phyloP scores from a whole-genome alignment of 75 land plant species.

The Cunninghamia lanceolata region DNA sequence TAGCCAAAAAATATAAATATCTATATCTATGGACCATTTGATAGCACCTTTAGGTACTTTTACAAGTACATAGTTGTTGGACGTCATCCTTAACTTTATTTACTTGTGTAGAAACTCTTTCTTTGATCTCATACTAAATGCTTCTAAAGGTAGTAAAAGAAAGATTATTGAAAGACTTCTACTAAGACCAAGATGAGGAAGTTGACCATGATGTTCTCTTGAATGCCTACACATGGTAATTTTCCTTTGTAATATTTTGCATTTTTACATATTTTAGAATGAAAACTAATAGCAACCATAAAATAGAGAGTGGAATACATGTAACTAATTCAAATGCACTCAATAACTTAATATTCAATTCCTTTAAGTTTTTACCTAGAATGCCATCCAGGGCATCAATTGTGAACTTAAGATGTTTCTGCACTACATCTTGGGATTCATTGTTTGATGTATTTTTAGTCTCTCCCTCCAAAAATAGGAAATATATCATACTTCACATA shows the following conservation, averaged over 20 bases:
- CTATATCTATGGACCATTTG: no score
- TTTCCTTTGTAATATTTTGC: not conserved
- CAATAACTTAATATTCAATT: not conserved
- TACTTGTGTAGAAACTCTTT: not conserved
- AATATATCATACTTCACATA: not conserved
- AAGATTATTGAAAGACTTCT: not conserved
- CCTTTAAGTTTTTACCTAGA: not conserved
- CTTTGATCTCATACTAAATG: not conserved
- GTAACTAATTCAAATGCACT: not conserved
- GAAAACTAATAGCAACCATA: not conserved
- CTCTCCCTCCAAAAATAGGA: constrained; percentile 6
- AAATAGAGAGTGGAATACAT: not conserved
- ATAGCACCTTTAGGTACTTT: no score
- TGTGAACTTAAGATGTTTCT: not conserved
- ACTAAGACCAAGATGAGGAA: not conserved
- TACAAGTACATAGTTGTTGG: not conserved
- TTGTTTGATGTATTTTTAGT: not conserved
- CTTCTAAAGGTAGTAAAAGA: not conserved
- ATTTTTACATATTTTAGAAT: not conserved
- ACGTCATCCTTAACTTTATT: not conserved
- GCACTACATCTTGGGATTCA: not conserved
- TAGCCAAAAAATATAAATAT: no score
- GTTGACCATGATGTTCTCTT: not conserved
- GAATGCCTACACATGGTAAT: no score
- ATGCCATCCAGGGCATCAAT: not conserved